Evolutionary conservation across 2,329 filamentous ascomycete species (phyloP).

Genomic region (Exophiala phaeomuriformis): DNA sequence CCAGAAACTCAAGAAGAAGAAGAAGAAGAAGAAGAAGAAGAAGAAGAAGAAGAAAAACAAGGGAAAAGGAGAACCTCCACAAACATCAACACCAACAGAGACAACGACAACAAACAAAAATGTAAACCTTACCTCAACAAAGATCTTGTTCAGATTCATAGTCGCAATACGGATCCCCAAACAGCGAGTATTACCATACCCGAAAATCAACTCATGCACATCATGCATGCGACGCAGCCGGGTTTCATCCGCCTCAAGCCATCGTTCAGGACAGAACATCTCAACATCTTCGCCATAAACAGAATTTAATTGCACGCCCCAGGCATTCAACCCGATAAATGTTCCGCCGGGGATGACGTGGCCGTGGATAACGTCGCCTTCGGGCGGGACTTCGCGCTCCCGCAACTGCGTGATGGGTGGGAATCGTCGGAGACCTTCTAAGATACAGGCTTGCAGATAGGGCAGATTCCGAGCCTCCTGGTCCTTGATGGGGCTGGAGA

Average conservation of each 20-base stretch:
- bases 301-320: constrained; percentile 36
- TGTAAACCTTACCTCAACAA: constrained; percentile 33
- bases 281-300: constrained; percentile 37
- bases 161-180: constrained; percentile 43
- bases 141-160: constrained; percentile 45
- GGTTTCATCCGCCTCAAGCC: constrained; percentile 32
- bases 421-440: constrained; percentile 43
- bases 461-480: constrained; percentile 36
- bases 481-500: constrained; percentile 9
- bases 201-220: constrained; percentile 41
- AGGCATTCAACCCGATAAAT: constrained; percentile 18
- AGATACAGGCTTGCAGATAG: constrained; percentile 46
- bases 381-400: constrained; percentile 31
- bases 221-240: constrained; percentile 35
- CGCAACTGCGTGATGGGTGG: constrained; percentile 39
- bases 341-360: constrained; percentile 42
- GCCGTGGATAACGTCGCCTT: constrained; percentile 35
- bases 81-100: background rate
- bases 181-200: constrained; percentile 41
- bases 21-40: background rate
- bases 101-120: background rate
- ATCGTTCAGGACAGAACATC: constrained; percentile 45
- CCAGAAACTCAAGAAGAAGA: background rate
- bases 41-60: background rate
- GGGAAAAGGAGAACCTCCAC: background rate